phyloP scores from a whole-genome alignment of 192 early-diverging fungal species.

The Spizellomyces punctatus region DNA sequence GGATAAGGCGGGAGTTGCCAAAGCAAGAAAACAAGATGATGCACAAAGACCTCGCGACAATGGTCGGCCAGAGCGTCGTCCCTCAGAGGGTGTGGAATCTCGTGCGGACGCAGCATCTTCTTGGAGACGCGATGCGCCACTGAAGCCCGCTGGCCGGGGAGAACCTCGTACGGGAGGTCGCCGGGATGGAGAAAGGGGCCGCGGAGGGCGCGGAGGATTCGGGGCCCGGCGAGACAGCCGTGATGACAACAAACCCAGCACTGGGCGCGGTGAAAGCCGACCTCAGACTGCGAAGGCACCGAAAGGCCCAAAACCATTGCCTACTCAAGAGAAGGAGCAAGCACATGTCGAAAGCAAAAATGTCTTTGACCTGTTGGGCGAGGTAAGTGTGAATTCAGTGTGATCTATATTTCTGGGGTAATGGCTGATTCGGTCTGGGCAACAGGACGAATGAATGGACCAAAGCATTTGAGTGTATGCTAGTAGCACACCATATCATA shows the following conservation, averaged over 20 bases:
- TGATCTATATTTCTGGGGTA: not conserved
- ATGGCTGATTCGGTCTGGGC: not conserved
- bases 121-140: constrained; percentile 28
- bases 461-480: not conserved
- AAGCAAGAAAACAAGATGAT: not conserved
- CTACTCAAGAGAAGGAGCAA: constrained; percentile 20
- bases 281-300: not conserved
- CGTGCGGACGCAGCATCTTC: constrained; percentile 21
- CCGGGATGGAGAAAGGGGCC: constrained; percentile 20
- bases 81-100: not conserved
- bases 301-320: constrained; percentile 13
- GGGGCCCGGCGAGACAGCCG: constrained; percentile 1
- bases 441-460: not conserved
- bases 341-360: constrained; percentile 27
- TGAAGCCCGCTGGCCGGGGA: constrained; percentile 17
- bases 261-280: not conserved
- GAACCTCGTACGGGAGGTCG: constrained; percentile 20
- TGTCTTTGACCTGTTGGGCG: constrained; percentile 35
- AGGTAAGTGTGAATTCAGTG: not conserved
- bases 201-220: constrained; percentile 16
- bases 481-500: not conserved
- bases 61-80: not conserved
- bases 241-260: not conserved
- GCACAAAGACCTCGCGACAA: constrained; percentile 1
- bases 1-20: not conserved